Percentiles rank a stretch among this genome's conserved stretches.
These are phyloP conservation scores for Pleurotus ostreatus DNA, from an alignment of 768 basidiomycete species.

Conservation along the genomic window DNA sequence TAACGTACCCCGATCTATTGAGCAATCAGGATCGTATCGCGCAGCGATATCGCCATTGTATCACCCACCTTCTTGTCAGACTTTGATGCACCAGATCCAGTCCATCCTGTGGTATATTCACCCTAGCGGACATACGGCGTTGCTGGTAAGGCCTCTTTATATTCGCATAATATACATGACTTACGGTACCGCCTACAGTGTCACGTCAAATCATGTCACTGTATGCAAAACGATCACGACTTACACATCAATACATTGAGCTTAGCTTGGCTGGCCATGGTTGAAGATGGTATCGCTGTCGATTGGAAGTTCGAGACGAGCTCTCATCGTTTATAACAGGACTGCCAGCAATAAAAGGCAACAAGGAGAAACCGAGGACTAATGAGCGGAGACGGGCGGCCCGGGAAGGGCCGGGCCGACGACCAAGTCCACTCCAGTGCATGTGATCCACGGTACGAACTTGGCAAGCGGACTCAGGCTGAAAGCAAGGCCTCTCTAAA, in stretches of 20 bases:
- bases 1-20: conserved; percentile 62
- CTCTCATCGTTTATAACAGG: no score
- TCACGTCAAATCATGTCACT: not conserved
- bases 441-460: not conserved
- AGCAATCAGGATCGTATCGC: conserved; percentile 3
- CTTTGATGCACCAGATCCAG: conserved; percentile 84
- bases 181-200: conserved; percentile 34
- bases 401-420: conserved; percentile 3
- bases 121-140: conserved; percentile 35
- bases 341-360: not conserved
- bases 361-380: not conserved
- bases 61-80: conserved; percentile 85
- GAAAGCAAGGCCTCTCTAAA: not conserved
- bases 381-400: not conserved
- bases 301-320: not conserved
- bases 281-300: no score
- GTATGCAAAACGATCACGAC: conserved; percentile 16
- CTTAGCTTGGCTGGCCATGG: conserved; percentile 33
- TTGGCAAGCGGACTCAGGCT: no score
- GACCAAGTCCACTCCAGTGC: not conserved
- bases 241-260: conserved; percentile 79
- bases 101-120: conserved; percentile 96
- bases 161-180: conserved; percentile 11
- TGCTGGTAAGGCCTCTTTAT: no score
- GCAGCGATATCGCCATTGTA: not conserved